Evolutionary conservation across 768 basidiomycete genomes (phyloP).

Genomic region (Dentipellis sp.): DNA sequence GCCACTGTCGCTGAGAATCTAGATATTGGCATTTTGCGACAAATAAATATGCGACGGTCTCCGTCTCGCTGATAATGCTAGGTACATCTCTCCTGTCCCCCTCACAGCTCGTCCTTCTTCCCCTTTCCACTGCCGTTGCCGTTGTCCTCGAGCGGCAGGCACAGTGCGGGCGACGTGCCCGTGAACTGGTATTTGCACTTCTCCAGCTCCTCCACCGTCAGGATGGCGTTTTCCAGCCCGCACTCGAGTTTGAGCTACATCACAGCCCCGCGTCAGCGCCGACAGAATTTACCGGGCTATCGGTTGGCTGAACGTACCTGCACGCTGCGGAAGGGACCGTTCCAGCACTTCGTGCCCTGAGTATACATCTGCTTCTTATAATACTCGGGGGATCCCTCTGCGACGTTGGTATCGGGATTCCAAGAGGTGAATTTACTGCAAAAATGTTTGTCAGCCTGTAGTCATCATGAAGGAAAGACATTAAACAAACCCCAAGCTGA

Average conservation of each 20-base stretch:
- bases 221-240: constrained; percentile 74
- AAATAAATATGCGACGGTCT: background rate
- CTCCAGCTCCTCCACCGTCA: constrained; percentile 79
- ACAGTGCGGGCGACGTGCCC: constrained; percentile 80
- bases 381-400: constrained; percentile 58
- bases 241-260: constrained; percentile 71
- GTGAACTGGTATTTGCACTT: constrained; percentile 94
- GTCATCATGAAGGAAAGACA: background rate
- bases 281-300: background rate
- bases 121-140: constrained; percentile 18
- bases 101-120: constrained; percentile 22
- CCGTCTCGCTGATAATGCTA: background rate
- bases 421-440: constrained; percentile 70
- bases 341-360: constrained; percentile 88
- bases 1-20: too few relatives aligned
- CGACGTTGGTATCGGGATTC: constrained; percentile 52
- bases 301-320: constrained; percentile 34
- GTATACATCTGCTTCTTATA: constrained; percentile 80
- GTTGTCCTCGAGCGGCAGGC: constrained; percentile 41
- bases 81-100: background rate
- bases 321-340: constrained; percentile 85
- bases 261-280: constrained; percentile 4
- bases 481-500: constrained; percentile 72
- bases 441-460: background rate
- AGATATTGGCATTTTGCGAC: too few relatives aligned